Evolutionary conservation across 257 asterid genomes (phyloP).

Genomic region (Solanum lignicaule): DNA sequence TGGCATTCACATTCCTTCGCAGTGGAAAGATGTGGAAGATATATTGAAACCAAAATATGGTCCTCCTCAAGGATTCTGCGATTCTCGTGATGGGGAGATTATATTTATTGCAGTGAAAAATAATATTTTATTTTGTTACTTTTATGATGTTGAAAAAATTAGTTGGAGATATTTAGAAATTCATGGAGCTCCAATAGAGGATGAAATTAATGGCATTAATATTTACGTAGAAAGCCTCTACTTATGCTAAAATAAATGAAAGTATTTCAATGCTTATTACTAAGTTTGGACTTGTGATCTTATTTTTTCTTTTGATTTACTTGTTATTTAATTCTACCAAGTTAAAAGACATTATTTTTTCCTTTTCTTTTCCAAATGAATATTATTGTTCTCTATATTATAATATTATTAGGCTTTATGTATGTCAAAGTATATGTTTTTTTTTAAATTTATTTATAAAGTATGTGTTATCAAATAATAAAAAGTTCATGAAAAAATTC

Average conservation of each 20-base stretch:
- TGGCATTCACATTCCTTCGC: neutral
- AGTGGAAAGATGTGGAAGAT: neutral
- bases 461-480: neutral
- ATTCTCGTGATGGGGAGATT: neutral
- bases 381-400: neutral
- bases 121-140: neutral
- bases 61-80: neutral
- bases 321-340: neutral
- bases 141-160: neutral
- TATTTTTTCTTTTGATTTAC: neutral
- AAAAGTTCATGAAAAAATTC: neutral
- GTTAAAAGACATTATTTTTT: neutral
- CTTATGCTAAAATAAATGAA: neutral
- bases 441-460: too few species aligned
- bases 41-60: neutral
- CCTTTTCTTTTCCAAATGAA: neutral
- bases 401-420: neutral
- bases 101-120: neutral
- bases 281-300: neutral
- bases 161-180: neutral
- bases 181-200: neutral
- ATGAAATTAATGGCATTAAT: neutral
- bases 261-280: too few species aligned
- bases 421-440: neutral
- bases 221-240: neutral